Percentiles rank a stretch among this genome's conserved stretches.
Conservation (phyloP, 2,329 filamentous ascomycete species). For the Ilyonectria sp. region DNA sequence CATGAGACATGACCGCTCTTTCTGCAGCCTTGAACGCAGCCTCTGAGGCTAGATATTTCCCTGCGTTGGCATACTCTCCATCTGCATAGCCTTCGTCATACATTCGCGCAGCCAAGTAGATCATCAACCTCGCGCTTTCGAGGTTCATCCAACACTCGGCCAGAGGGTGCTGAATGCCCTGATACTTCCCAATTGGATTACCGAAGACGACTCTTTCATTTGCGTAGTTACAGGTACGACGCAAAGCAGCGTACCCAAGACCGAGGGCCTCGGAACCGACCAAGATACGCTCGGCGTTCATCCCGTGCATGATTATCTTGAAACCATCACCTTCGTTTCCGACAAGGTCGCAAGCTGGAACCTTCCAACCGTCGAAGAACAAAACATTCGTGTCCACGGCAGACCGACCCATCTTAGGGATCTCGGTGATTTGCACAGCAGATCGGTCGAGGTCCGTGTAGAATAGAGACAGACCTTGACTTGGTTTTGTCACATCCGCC, state of each 20-base stretch:
- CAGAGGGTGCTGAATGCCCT: constrained; percentile 33
- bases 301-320: constrained; percentile 37
- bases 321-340: constrained; percentile 33
- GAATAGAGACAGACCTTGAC: constrained; percentile 26
- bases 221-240: constrained; percentile 24
- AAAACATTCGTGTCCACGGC: constrained; percentile 29
- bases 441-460: constrained; percentile 30
- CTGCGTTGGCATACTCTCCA: constrained; percentile 33
- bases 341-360: constrained; percentile 20
- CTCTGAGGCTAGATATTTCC: constrained; percentile 30
- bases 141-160: constrained; percentile 38
- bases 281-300: constrained; percentile 36
- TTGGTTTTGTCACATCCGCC: constrained; percentile 22
- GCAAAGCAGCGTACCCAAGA: constrained; percentile 28
- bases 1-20: constrained; percentile 30
- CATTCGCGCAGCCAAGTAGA: constrained; percentile 29
- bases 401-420: constrained; percentile 30
- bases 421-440: constrained; percentile 24
- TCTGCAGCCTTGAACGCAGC: constrained; percentile 30
- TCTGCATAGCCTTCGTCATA: constrained; percentile 24
- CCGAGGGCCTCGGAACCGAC: constrained; percentile 28
- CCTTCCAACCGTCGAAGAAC: constrained; percentile 31
- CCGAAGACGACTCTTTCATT: constrained; percentile 31
- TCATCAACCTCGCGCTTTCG: constrained; percentile 34
- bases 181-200: constrained; percentile 26